These are phyloP conservation scores for Magnaporthiopsis rhizophila DNA, from an alignment of 2,329 filamentous ascomycete genomes.

Conservation along the genomic window DNA sequence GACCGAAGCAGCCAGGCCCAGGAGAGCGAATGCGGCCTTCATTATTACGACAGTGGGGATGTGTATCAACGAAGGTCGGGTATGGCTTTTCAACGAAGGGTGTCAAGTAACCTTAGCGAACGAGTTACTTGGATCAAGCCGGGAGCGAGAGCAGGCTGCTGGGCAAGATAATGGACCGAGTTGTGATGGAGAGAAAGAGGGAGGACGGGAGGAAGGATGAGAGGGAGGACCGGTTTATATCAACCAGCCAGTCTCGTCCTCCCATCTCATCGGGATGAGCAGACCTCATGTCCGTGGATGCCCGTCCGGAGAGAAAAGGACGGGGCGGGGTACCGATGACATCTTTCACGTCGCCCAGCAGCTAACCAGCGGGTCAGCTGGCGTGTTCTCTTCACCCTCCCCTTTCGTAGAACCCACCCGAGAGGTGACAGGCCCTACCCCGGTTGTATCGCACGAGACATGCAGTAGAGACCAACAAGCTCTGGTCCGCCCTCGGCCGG, in stretches of 20 bases:
- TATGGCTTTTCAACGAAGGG: constrained; percentile 14
- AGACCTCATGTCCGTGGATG: not conserved
- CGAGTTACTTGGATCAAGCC: constrained; percentile 16
- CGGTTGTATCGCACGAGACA: not conserved
- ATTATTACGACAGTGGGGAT: constrained; percentile 14
- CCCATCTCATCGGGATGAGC: not conserved
- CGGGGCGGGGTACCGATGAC: constrained; percentile 4
- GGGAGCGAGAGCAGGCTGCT: constrained; percentile 14
- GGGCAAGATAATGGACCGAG: constrained; percentile 11
- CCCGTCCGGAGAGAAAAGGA: not conserved
- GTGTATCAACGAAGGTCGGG: constrained; percentile 10
- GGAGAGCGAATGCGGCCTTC: constrained; percentile 23
- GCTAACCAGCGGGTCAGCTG: not conserved
- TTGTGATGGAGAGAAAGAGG: constrained; percentile 12
- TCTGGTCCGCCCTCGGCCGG: not conserved
- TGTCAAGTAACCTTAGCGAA: constrained; percentile 22
- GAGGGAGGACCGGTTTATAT: constrained; percentile 5
- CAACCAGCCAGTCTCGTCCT: not conserved
- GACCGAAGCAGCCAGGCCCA: constrained; percentile 21
- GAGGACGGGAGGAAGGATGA: constrained; percentile 7
- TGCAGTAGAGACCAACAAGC: not conserved
- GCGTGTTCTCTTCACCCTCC: not conserved
- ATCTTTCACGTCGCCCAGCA: constrained; percentile 7
- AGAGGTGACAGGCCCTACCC: not conserved
- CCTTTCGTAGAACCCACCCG: not conserved